Evolutionary conservation across 2,329 filamentous ascomycete genomes (phyloP).

Genomic region (Fusarium subglutinans): DNA sequence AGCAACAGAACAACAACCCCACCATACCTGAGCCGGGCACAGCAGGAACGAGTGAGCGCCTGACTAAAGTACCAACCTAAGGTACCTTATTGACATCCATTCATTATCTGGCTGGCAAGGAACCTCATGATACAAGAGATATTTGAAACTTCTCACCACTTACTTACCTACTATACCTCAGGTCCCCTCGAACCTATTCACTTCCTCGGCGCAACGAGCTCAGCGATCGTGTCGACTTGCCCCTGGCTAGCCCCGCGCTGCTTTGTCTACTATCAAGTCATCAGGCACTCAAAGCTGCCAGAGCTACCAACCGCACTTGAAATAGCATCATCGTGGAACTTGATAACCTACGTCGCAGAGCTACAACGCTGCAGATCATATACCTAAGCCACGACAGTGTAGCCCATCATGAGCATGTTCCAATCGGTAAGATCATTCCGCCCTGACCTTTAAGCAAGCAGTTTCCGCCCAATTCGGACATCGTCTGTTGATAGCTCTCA

Average conservation of each 20-base stretch:
- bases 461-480: neutral
- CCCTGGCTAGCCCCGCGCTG: constrained; percentile 1
- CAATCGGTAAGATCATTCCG: constrained; percentile 38
- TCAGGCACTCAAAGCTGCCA: constrained; percentile 9
- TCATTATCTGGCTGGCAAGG: neutral
- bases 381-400: neutral
- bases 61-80: constrained; percentile 7
- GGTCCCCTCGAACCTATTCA: neutral
- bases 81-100: neutral
- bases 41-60: constrained; percentile 22
- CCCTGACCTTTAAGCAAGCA: neutral
- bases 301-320: constrained; percentile 1
- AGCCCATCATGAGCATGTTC: constrained; percentile 40
- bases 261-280: constrained; percentile 9
- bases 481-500: neutral
- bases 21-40: constrained; percentile 6
- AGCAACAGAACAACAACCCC: constrained; percentile 15
- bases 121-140: neutral
- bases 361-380: neutral
- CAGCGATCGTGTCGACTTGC: neutral
- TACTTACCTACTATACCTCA: neutral
- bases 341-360: neutral
- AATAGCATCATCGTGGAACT: constrained; percentile 30
- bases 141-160: neutral
- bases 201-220: neutral